These are phyloP conservation scores for Silene coronaria DNA, from an alignment of 179 eudicot genomes.

Conservation along the genomic window DNA sequence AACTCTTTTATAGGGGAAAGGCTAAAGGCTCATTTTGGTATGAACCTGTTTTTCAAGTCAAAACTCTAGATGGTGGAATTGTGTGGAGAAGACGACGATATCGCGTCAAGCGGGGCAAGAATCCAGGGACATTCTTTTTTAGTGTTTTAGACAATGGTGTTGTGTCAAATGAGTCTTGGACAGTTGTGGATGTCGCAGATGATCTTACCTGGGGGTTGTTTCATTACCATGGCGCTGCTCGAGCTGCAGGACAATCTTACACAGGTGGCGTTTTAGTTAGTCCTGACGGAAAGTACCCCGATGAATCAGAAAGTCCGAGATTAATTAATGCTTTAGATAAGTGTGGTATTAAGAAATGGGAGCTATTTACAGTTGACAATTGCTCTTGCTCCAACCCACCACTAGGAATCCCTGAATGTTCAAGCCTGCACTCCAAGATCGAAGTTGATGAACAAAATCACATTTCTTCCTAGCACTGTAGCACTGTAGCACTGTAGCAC, in stretches of 20 bases:
- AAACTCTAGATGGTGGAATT: constrained; percentile 58
- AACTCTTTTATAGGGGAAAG: constrained; percentile 81
- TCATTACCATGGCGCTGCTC: constrained; percentile 95
- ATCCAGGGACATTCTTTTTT: constrained; percentile 69
- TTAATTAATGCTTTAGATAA: constrained; percentile 53
- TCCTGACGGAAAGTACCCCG: constrained; percentile 65
- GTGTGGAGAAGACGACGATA: constrained; percentile 89
- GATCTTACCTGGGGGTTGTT: constrained; percentile 93
- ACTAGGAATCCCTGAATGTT: constrained; percentile 69
- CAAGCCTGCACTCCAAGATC: constrained; percentile 56
- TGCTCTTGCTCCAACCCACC: constrained; percentile 72
- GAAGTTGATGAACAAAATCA: constrained; percentile 21
- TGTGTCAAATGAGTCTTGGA: constrained; percentile 92
- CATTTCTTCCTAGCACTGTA: not conserved
- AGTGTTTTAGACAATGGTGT: constrained; percentile 95
- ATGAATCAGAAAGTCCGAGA: constrained; percentile 30
- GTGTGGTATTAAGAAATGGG: constrained; percentile 83
- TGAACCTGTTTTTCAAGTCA: constrained; percentile 88
- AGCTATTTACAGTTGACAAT: constrained; percentile 72
- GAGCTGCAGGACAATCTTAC: constrained; percentile 90
- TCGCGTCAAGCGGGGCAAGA: constrained; percentile 65
- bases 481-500: too few relatives aligned
- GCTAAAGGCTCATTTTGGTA: constrained; percentile 93
- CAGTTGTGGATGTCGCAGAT: constrained; percentile 76
- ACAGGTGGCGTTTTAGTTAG: constrained; percentile 89